A percentile compares a stretch with the other conserved stretches of the same genome.
Evolutionary conservation across 352 stramenopile species (phyloP).

Genomic region (Phytophthora aleatoria): DNA sequence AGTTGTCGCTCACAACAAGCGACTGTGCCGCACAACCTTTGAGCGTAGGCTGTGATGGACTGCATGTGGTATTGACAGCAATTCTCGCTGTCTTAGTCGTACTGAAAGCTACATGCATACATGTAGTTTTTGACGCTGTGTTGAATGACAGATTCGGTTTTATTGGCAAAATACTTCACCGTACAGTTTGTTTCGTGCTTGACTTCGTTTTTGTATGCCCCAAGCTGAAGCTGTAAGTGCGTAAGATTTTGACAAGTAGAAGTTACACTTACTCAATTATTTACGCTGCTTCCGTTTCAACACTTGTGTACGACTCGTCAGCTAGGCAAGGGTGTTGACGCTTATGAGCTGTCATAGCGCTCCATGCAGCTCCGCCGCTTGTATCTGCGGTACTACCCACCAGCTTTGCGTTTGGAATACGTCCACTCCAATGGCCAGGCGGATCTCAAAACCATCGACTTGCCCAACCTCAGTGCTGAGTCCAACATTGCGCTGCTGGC

Average conservation of each 20-base stretch:
- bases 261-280: background rate
- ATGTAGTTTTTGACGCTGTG: background rate
- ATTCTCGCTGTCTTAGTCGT: conserved; percentile 11
- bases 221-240: conserved; percentile 4
- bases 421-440: conserved; percentile 48
- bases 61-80: conserved; percentile 1
- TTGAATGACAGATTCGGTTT: background rate
- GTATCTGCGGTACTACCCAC: conserved; percentile 78
- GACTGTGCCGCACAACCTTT: conserved; percentile 9
- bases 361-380: conserved; percentile 70
- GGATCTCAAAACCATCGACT: conserved; percentile 62
- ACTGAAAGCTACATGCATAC: conserved; percentile 5
- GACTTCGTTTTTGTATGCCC: conserved; percentile 5
- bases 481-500: conserved; percentile 64
- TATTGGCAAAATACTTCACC: too few species aligned
- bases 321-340: background rate
- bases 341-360: conserved; percentile 4
- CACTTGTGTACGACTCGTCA: conserved; percentile 7
- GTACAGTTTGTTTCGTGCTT: background rate
- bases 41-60: conserved; percentile 12
- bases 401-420: conserved; percentile 70
- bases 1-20: background rate
- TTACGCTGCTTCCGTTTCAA: conserved; percentile 13
- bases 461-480: conserved; percentile 69
- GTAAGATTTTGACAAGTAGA: background rate